Evolutionary conservation across 75 land plant species (phyloP).

Genomic region (Cryptomeria japonica): DNA sequence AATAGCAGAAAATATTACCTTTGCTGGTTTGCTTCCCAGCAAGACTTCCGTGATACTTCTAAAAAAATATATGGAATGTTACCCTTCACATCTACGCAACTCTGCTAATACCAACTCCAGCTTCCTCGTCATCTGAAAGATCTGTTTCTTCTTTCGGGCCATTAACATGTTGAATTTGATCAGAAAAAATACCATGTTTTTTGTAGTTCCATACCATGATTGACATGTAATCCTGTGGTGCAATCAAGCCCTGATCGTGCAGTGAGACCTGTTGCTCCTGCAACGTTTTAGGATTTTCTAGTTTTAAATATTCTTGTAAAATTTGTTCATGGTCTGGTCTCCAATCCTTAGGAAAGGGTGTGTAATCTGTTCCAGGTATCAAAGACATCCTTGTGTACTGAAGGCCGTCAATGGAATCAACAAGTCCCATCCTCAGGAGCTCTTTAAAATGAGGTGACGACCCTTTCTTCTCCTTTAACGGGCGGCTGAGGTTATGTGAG

Average conservation of each 20-base stretch:
- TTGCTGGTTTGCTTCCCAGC: background rate
- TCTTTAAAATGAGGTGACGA: constrained; percentile 63
- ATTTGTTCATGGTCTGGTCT: constrained; percentile 76
- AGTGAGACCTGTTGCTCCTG: constrained; percentile 36
- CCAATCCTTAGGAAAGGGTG: constrained; percentile 71
- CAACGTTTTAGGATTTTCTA: constrained; percentile 51
- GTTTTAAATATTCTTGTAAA: constrained; percentile 49
- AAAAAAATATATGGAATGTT: background rate
- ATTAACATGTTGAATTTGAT: constrained; percentile 16
- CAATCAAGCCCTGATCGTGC: constrained; percentile 49
- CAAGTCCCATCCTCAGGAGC: constrained; percentile 62
- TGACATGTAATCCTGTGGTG: constrained; percentile 74
- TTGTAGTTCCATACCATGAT: constrained; percentile 79
- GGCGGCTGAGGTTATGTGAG: constrained; percentile 60
- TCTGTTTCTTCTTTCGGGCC: constrained; percentile 2
- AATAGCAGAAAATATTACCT: background rate
- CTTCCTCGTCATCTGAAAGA: constrained; percentile 11
- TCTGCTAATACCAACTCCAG: background rate
- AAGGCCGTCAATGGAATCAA: constrained; percentile 69
- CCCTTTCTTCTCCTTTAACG: constrained; percentile 78
- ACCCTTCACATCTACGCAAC: background rate
- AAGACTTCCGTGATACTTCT: background rate
- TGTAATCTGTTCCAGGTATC: constrained; percentile 65
- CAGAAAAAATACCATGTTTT: constrained; percentile 37
- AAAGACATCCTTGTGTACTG: constrained; percentile 54